A percentile compares a stretch with the other conserved stretches of the same genome.
These are phyloP conservation scores for Rhizoctonia solani DNA, from an alignment of 1,284 basidiomycete genomes.

Conservation along the genomic window DNA sequence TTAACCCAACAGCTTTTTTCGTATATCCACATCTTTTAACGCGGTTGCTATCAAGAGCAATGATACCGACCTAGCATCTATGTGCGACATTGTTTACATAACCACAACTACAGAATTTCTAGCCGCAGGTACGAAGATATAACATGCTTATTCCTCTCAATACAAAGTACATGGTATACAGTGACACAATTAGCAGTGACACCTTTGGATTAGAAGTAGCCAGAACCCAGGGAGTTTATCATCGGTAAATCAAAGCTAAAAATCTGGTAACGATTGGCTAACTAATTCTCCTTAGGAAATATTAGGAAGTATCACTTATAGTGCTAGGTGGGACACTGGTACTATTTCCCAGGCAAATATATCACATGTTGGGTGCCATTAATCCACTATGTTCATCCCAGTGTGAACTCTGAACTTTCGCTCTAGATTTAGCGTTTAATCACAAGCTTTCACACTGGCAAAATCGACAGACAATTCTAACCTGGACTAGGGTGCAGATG, in stretches of 20 bases:
- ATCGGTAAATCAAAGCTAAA: constrained; percentile 47
- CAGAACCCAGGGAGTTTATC: constrained; percentile 13
- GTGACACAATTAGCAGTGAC: constrained; percentile 82
- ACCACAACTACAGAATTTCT: constrained; percentile 32
- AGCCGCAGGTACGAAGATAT: too few species aligned
- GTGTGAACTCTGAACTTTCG: background rate
- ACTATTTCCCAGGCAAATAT: constrained; percentile 62
- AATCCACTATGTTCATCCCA: background rate
- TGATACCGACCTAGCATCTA: constrained; percentile 5
- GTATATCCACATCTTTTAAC: too few species aligned
- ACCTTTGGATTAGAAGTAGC: constrained; percentile 63
- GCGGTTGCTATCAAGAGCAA: background rate
- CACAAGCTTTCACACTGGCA: constrained; percentile 71
- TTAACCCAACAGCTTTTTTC: background rate
- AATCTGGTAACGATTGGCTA: background rate
- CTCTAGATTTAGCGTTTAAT: constrained; percentile 52
- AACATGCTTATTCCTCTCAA: background rate
- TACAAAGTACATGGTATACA: constrained; percentile 61
- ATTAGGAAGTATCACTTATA: constrained; percentile 52
- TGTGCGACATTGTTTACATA: constrained; percentile 37
- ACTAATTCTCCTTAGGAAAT: constrained; percentile 22
- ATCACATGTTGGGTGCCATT: constrained; percentile 64
- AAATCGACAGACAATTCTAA: constrained; percentile 66
- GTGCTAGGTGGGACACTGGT: constrained; percentile 74
- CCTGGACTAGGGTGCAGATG: constrained; percentile 66